These are phyloP conservation scores for Penicillium sp. DNA, from an alignment of 2,329 filamentous ascomycete genomes.

Conservation along the genomic window DNA sequence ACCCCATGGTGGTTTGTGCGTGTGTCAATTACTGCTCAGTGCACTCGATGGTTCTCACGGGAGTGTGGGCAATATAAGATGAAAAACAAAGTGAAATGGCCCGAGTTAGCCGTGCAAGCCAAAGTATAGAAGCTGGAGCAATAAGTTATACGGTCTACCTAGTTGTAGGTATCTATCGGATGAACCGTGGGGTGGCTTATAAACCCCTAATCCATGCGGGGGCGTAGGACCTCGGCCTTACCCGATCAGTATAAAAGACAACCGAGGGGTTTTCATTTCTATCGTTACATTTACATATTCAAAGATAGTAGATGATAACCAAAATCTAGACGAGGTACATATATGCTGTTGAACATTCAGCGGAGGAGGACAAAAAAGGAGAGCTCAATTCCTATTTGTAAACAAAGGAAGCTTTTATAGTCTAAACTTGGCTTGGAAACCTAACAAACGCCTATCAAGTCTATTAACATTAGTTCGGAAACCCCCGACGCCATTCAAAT, in stretches of 20 bases:
- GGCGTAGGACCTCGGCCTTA: background rate
- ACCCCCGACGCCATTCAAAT: no score
- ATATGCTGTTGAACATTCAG: no score
- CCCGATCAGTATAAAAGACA: background rate
- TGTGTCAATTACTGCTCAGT: conserved; percentile 1
- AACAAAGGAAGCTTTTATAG: no score
- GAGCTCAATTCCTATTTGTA: no score
- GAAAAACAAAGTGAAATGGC: background rate
- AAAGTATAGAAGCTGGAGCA: background rate
- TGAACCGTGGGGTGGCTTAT: conserved; percentile 13
- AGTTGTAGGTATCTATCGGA: no score
- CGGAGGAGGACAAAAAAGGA: no score
- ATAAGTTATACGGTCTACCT: background rate
- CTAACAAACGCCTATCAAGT: no score
- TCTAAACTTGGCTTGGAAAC: no score
- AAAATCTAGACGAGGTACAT: no score
- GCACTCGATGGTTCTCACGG: background rate
- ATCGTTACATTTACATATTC: no score
- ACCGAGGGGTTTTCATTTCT: background rate
- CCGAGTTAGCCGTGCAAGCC: background rate
- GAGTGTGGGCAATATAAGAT: background rate
- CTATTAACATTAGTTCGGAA: no score
- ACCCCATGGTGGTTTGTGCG: conserved; percentile 18
- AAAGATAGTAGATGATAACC: no score
- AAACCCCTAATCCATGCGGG: conserved; percentile 10